phyloP scores from a whole-genome alignment of 75 land plant genomes.

The Pinus taeda region DNA sequence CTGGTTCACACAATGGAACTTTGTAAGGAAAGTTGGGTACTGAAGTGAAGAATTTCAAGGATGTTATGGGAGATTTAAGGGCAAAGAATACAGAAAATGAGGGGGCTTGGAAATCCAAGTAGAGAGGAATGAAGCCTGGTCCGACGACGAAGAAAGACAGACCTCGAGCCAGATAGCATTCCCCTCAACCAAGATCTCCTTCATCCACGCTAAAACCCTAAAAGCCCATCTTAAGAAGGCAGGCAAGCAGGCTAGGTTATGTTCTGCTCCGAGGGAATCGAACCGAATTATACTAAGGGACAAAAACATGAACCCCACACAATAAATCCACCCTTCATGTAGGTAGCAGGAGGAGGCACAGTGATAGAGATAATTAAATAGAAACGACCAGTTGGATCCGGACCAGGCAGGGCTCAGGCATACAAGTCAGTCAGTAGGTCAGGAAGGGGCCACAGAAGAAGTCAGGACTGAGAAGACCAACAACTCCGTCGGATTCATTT shows the following conservation, averaged over 20 bases:
- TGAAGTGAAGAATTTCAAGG: too few species aligned
- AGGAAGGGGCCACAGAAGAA: background rate
- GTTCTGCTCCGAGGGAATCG: too few species aligned
- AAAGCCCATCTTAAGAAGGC: too few species aligned
- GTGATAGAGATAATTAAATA: constrained; percentile 11
- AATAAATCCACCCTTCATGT: background rate
- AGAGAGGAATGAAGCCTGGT: constrained; percentile 24
- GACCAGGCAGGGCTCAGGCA: background rate
- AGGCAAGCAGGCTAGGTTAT: too few species aligned
- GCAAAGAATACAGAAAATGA: too few species aligned
- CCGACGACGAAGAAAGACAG: constrained; percentile 1
- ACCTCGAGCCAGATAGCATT: constrained; percentile 16
- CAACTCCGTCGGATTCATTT: constrained; percentile 7
- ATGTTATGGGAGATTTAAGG: too few species aligned
- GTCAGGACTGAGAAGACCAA: background rate
- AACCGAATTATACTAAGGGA: too few species aligned
- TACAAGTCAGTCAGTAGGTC: background rate
- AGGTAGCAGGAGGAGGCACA: constrained; percentile 3
- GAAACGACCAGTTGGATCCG: constrained; percentile 14
- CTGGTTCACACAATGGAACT: too few species aligned
- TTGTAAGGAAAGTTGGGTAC: too few species aligned
- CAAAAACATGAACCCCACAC: too few species aligned
- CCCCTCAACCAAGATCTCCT: constrained; percentile 6
- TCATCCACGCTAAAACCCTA: background rate
- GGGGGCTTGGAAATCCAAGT: background rate